phyloP scores from a whole-genome alignment of 805 yeast genomes.

The Metschnikowia kofuensis region DNA sequence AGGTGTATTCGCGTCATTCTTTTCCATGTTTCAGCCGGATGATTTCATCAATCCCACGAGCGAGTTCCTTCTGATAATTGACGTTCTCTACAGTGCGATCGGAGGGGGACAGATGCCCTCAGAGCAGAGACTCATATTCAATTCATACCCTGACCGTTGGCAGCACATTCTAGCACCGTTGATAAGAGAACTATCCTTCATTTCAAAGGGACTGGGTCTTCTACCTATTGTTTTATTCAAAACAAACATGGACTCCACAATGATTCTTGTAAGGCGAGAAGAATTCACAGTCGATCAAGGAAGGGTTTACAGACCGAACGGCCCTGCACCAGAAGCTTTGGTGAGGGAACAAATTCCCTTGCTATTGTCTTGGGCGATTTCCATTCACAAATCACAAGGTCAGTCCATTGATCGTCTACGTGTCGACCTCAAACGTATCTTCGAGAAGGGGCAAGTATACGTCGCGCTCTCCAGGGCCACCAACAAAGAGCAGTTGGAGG shows the following conservation, averaged over 20 bases:
- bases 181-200: conserved; percentile 9
- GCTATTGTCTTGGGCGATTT: conserved; percentile 93
- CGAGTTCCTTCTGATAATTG: conserved; percentile 11
- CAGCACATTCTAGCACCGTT: conserved; percentile 12
- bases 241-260: conserved; percentile 28
- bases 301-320: conserved; percentile 16
- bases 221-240: conserved; percentile 50
- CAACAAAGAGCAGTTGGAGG: conserved; percentile 77
- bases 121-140: conserved; percentile 5
- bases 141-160: conserved; percentile 13
- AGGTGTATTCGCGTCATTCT: conserved; percentile 10
- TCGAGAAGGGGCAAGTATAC: conserved; percentile 93
- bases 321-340: conserved; percentile 3
- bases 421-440: conserved; percentile 72
- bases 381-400: conserved; percentile 96
- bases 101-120: conserved; percentile 6
- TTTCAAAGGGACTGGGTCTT: conserved; percentile 11
- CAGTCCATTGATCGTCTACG: conserved; percentile 74
- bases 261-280: conserved; percentile 30
- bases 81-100: conserved; percentile 9
- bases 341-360: conserved; percentile 65
- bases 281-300: conserved; percentile 32
- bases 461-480: conserved; percentile 93
- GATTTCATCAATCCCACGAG: conserved; percentile 13
- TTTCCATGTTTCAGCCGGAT: conserved; percentile 9